phyloP scores from a whole-genome alignment of 257 asterid species.

The Primulina eburnea region DNA sequence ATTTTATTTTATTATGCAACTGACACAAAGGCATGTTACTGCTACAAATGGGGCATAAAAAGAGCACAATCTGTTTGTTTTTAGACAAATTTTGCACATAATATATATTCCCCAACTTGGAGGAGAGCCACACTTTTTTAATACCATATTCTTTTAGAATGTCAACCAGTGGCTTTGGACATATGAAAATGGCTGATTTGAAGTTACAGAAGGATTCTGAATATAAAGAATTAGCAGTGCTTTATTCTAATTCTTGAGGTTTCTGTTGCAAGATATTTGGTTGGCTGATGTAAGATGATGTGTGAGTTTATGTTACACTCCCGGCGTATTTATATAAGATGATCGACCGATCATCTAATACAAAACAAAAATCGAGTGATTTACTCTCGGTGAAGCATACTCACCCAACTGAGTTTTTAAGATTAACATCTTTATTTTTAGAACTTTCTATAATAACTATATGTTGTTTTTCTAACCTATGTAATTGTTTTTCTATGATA shows the following conservation, averaged over 20 bases:
- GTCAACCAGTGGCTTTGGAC: slow-evolving; percentile 20
- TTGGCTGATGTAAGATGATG: slow-evolving; percentile 27
- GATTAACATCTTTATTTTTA: no score
- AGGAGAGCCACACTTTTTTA: neutral
- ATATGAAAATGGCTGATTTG: slow-evolving; percentile 14
- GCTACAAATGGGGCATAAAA: slow-evolving; percentile 26
- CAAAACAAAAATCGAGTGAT: no score
- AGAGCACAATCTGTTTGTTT: slow-evolving; percentile 18
- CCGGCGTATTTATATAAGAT: no score
- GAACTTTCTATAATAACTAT: no score
- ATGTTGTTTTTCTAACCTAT: no score
- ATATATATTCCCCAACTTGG: slow-evolving; percentile 21
- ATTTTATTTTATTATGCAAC: slow-evolving; percentile 18
- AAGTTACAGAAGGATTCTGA: slow-evolving; percentile 4
- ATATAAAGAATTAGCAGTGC: slow-evolving; percentile 18
- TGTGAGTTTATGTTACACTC: no score
- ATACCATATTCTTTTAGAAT: slow-evolving; percentile 6
- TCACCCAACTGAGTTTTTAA: no score
- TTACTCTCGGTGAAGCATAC: no score
- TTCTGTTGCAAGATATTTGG: slow-evolving; percentile 33
- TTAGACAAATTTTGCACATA: neutral
- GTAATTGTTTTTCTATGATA: no score
- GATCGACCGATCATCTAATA: no score
- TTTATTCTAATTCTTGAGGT: slow-evolving; percentile 28
- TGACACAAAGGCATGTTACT: slow-evolving; percentile 12